Conservation (phyloP, 202 grass and related monocot species). For the Setaria viridis region DNA sequence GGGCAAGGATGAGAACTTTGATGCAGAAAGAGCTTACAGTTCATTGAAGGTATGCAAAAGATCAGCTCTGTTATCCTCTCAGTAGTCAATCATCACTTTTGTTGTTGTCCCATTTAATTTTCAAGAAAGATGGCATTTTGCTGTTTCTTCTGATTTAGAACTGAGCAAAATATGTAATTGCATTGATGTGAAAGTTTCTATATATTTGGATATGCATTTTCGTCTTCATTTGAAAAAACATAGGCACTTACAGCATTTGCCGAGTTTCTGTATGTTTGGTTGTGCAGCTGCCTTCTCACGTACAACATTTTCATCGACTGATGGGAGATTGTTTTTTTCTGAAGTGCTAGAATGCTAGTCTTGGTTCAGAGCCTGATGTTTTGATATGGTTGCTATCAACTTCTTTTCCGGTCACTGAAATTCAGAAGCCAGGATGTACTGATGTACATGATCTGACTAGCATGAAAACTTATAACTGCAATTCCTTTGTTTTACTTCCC, state of each 20-base stretch:
- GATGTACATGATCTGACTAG: not conserved
- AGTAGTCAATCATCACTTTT: not conserved
- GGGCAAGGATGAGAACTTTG: slow-evolving; percentile 52
- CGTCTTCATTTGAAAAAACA: not conserved
- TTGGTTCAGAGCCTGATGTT: slow-evolving; percentile 22
- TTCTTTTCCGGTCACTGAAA: not conserved
- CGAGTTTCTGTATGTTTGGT: not conserved
- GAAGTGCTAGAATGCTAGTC: slow-evolving; percentile 5
- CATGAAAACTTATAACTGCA: slow-evolving; percentile 14
- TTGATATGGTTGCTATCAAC: not conserved
- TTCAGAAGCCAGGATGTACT: not conserved
- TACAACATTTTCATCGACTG: not conserved
- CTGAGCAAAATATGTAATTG: slow-evolving; percentile 10
- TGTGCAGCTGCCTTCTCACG: not conserved
- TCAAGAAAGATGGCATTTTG: not conserved
- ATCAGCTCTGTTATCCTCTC: slow-evolving; percentile 3
- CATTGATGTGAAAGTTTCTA: not conserved
- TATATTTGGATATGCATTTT: not conserved
- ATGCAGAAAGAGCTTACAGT: slow-evolving; percentile 47
- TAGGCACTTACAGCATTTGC: not conserved
- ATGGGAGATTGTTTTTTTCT: not conserved
- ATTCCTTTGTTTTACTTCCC: not conserved
- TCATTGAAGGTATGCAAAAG: slow-evolving; percentile 48
- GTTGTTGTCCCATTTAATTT: slow-evolving; percentile 6
- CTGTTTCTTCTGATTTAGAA: slow-evolving; percentile 15